Evolutionary conservation across 768 basidiomycete species (phyloP), one percentile per base, ranked within the genome.

Genomic region (Agaricus subrufescens): DNA sequence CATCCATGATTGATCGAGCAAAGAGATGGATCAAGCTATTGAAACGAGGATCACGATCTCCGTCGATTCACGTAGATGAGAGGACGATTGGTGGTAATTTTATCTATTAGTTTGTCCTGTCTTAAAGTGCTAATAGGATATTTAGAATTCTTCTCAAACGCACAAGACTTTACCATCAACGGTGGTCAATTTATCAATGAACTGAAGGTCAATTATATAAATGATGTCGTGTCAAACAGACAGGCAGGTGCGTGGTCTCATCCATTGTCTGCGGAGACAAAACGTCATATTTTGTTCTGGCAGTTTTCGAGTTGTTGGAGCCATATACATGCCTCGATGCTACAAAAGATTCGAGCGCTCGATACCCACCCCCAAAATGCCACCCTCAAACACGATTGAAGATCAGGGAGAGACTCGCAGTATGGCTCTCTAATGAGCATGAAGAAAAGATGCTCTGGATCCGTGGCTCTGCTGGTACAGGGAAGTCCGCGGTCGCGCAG

Each of bases 401-500:
- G 15, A 29, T 47, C 7, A 10, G 14, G 27, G 15, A 47, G 3
- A 51, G 37, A 29, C 39, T 51, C 27, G 19, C 14, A 14, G 23
- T 9, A 4, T 51, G 37, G 50, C 26, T 51, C 9, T 12, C 1
- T 26, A 4, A 39, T 14, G 14, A 6, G n/a, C 1, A 26, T 1
- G 19, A 26, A 4, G 12, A 40, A 45, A 49, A 53, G 10, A 46
- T 52, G 27, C 27, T 52, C 19, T 58, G 57, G 57, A 27, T 58
- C 8, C 46, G 10, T 37, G 57, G 57, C 3, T 44, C 46, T 25
- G 57, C 57, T 1, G 57, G 57, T 11, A 53, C 51, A 1, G 57
- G 57, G 5, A 58, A 58, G 34, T 52, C 57, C 1, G 51, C 57
- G 14, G 44, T 58, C 15, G 34, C 51, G 0, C 45, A 52, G 40